A percentile compares a stretch with the other conserved stretches of the same genome.
phyloP scores from a whole-genome alignment of 768 basidiomycete genomes.

The Pisolithus orientalis region DNA sequence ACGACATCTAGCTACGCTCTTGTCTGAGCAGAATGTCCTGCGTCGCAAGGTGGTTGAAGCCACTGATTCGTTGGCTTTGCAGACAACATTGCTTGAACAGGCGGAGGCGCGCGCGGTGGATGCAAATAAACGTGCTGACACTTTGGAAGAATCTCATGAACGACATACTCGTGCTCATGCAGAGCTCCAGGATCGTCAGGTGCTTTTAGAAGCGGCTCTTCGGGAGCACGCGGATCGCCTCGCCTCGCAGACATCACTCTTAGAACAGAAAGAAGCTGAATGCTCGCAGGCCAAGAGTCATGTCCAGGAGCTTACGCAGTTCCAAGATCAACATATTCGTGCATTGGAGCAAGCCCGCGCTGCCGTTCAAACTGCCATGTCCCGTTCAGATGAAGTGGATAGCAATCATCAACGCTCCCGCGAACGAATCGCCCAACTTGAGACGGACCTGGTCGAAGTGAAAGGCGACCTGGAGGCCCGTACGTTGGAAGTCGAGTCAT shows the following conservation, averaged over 20 bases:
- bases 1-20: conserved; percentile 52
- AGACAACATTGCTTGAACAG: conserved; percentile 72
- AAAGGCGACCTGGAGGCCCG: conserved; percentile 77
- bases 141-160: conserved; percentile 62
- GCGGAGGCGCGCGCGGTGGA: conserved; percentile 75
- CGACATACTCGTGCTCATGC: conserved; percentile 57
- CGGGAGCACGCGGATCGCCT: conserved; percentile 75
- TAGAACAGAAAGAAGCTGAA: conserved; percentile 80
- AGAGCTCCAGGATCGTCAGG: conserved; percentile 62
- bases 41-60: conserved; percentile 72
- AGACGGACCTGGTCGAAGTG: conserved; percentile 71
- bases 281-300: conserved; percentile 55
- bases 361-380: conserved; percentile 70
- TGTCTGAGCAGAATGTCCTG: conserved; percentile 56
- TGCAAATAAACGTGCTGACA: conserved; percentile 68
- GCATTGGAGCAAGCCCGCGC: conserved; percentile 80
- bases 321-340: conserved; percentile 80
- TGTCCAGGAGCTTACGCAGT: conserved; percentile 62
- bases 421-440: conserved; percentile 62
- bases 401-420: conserved; percentile 62
- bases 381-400: conserved; percentile 77
- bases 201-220: conserved; percentile 52
- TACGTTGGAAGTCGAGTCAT: conserved; percentile 65
- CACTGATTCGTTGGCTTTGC: conserved; percentile 64
- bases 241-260: conserved; percentile 61